phyloP scores from a whole-genome alignment of 805 yeast genomes.

The Schizosaccharomyces lindneri region DNA sequence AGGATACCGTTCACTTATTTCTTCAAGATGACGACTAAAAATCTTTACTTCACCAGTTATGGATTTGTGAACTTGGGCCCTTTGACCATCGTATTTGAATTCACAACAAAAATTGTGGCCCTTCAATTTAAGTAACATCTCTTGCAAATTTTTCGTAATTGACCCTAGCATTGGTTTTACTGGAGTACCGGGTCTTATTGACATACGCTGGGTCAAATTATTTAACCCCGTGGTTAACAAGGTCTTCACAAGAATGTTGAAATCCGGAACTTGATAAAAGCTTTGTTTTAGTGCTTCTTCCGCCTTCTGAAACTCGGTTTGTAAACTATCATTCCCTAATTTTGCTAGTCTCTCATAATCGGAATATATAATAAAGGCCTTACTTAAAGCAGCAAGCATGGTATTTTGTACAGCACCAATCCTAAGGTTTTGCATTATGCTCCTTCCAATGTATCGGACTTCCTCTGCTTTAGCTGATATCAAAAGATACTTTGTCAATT shows the following conservation, averaged over 20 bases:
- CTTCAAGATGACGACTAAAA: constrained; percentile 10
- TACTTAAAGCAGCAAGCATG: constrained; percentile 9
- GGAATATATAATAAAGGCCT: constrained; percentile 7
- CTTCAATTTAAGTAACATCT: constrained; percentile 6
- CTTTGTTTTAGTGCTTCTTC: constrained; percentile 8
- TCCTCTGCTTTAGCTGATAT: constrained; percentile 9
- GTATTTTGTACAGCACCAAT: constrained; percentile 10
- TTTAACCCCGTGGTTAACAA: constrained; percentile 5
- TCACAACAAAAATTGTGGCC: constrained; percentile 9
- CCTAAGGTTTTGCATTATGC: constrained; percentile 8
- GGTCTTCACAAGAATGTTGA: constrained; percentile 6
- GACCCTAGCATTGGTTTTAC: constrained; percentile 10
- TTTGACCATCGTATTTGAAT: constrained; percentile 10
- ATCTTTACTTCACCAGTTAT: constrained; percentile 14
- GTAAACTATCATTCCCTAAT: background rate
- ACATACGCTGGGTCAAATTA: constrained; percentile 5
- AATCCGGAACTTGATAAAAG: constrained; percentile 10
- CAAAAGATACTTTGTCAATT: constrained; percentile 7
- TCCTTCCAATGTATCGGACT: constrained; percentile 9
- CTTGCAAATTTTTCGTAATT: constrained; percentile 9
- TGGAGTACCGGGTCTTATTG: constrained; percentile 4
- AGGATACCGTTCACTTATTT: constrained; percentile 10
- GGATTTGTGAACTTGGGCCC: constrained; percentile 15
- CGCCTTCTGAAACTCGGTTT: constrained; percentile 4
- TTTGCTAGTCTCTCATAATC: background rate